Evolutionary conservation across 345 rosid genomes (phyloP), one percentile per base, ranked within the genome.

Genomic region (Rhodamnia argentea): DNA sequence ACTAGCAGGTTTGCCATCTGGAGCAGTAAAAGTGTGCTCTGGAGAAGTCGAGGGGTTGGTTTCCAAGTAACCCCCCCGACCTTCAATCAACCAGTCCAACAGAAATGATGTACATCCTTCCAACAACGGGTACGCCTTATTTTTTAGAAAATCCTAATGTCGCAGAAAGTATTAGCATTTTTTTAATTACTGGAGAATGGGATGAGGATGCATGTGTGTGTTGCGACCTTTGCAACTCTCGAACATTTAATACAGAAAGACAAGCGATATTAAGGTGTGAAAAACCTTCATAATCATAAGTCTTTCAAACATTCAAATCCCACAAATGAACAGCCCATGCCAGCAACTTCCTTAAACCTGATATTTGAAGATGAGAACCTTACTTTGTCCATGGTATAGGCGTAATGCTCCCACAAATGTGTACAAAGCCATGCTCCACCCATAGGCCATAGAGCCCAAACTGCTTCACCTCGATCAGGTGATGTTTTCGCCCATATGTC

Each of bases 341-440:
- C 78, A 70, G 32, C 24, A 32, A 15, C 44, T 84, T 10, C 27
- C n/a, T 15, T 18, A 60, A 84, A 62, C 81, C 56, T 29, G 37
- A 84, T 70, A 70, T 32, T 32, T 70, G 78, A 32, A 70, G 78
- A 32, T 70, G 75, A 70, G 88, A 85, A 85, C 56, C 93, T 86
- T 89, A 97, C 99, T 87, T 90, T 93, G 92, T 97, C 98, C 96
- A 92, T 81, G 9, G 98, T 94, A 91, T 93, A 97, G 32, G 91
- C 86, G 82, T 94, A 97, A 87, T 97, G 99, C 91, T 96, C 99
- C 99, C 99, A 96, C 42, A 94, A 91, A 89, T 95, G 99, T 23
- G 96, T 94, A 86, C 96, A 96, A 64, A 97, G 96, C 99, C 99
- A 97, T 42, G 99, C 95, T 88, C 99, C 99, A 74, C 99, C 99